Evolutionary conservation across 2,329 filamentous ascomycete genomes (phyloP), one percentile per base, ranked within the genome.

Genomic region (Xylaria sp.): DNA sequence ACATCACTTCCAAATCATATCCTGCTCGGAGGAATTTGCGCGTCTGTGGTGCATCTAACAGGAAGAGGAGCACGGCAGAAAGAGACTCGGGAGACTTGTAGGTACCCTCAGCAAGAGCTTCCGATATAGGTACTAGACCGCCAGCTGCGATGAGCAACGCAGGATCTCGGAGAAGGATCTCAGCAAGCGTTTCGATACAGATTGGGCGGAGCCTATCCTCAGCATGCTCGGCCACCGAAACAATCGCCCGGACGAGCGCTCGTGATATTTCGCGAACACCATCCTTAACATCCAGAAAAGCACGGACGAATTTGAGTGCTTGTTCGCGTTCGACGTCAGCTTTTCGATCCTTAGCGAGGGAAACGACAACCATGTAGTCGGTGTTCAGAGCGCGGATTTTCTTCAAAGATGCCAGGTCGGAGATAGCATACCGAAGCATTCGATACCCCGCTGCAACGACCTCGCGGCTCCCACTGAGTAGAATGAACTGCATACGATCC

Each of bases 321-420:
- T 99, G 96, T 80, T 99, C 96, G 63, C 97, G 89, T 82, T 99
- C 96, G 21, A 99, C 93, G 74, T 95, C 94, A n/a, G 95, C 93
- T 80, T 98, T 98, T 77, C 92, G 92, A 79, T 98, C 96, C 78
- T 98, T 98, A 72, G 97, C 93, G 40, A 99, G 84, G 0, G 96
- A 98, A 69, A 95, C 85, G 47, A 97, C 93, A 32, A 98, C 94
- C 23, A 98, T 85, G 75, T 93, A 95, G 79, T 99, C 97, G 0
- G 94, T 98, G 73, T 98, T 94, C 23, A 98, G 84, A 16, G 87
- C 87, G 65, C 95, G 90, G 69, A 99, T 97, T 59, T 91, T 97
- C 78, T 93, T 92, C 27, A 99, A 85, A 2, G 96, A 99, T 55
- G 90, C 91, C 40, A 94, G 86, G 78, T 99, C 96, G 12, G 95